These are phyloP conservation scores for Turnera subulata DNA, from an alignment of 345 rosid species.

Conservation along the genomic window DNA sequence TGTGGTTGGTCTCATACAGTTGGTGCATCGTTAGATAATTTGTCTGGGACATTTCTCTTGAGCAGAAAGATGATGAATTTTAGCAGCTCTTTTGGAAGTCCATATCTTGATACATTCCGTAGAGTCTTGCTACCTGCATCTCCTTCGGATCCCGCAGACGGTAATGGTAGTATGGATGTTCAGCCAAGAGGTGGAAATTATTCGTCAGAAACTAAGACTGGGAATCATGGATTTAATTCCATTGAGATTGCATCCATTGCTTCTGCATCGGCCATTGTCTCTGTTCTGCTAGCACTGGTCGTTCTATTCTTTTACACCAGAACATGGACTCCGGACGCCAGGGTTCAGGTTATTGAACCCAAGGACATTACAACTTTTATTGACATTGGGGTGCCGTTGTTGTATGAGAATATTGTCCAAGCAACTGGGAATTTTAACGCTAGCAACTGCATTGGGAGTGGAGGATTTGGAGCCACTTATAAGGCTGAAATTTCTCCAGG, in stretches of 20 bases:
- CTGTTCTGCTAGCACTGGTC: slow-evolving; percentile 22
- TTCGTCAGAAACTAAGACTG: slow-evolving; percentile 2
- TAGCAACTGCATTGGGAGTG: slow-evolving; percentile 34
- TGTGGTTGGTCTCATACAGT: slow-evolving; percentile 8
- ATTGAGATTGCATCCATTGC: slow-evolving; percentile 35
- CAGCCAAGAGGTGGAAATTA: neutral
- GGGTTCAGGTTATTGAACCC: slow-evolving; percentile 21
- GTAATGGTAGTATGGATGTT: neutral
- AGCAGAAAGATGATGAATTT: slow-evolving; percentile 14
- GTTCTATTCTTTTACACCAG: slow-evolving; percentile 24
- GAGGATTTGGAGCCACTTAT: slow-evolving; percentile 40
- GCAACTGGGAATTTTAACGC: slow-evolving; percentile 35
- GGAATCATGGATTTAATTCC: slow-evolving; percentile 7
- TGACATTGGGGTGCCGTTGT: slow-evolving; percentile 32
- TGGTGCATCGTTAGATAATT: slow-evolving; percentile 10
- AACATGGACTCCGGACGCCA: slow-evolving; percentile 15
- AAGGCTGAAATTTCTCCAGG: slow-evolving; percentile 34
- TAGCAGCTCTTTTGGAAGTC: slow-evolving; percentile 8
- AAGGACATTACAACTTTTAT: slow-evolving; percentile 25
- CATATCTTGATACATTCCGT: neutral
- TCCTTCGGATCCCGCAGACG: neutral
- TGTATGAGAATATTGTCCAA: slow-evolving; percentile 23
- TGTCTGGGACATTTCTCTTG: slow-evolving; percentile 1
- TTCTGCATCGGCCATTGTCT: slow-evolving; percentile 28
- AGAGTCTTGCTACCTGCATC: neutral